These are phyloP conservation scores for Leucocoprinus leucothites DNA, from an alignment of 768 basidiomycete genomes.

Conservation along the genomic window DNA sequence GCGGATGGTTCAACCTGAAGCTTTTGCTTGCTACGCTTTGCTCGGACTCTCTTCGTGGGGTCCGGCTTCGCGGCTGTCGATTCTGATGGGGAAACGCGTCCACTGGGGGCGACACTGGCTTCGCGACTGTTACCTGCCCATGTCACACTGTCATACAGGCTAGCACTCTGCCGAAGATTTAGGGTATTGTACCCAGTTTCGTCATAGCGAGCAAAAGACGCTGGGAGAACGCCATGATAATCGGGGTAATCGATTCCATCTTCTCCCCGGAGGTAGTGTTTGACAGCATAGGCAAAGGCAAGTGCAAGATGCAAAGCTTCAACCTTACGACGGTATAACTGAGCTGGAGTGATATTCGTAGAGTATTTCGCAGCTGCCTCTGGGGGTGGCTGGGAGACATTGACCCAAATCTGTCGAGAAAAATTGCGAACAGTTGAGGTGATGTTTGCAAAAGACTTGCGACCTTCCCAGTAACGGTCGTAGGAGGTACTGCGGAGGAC, in stretches of 20 bases:
- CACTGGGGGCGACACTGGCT: conserved; percentile 23
- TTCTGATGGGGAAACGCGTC: conserved; percentile 36
- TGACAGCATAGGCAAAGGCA: conserved; percentile 70
- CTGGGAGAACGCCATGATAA: conserved; percentile 63
- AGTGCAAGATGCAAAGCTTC: conserved; percentile 66
- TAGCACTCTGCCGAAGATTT: conserved; percentile 21
- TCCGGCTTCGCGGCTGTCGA: conserved; percentile 27
- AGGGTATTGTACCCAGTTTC: conserved; percentile 38
- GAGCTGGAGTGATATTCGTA: conserved; percentile 40
- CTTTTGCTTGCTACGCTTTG: conserved; percentile 67
- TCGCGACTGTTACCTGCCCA: conserved; percentile 25
- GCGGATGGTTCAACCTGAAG: conserved; percentile 24
- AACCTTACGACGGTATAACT: conserved; percentile 65
- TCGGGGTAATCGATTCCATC: conserved; percentile 73
- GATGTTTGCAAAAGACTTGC: conserved; percentile 76
- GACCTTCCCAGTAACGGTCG: conserved; percentile 85
- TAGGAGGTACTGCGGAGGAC: conserved; percentile 63
- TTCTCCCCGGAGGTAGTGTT: conserved; percentile 84
- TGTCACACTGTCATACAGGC: conserved; percentile 45
- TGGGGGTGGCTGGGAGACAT: conserved; percentile 61
- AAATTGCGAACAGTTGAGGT: conserved; percentile 76
- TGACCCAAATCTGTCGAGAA: conserved; percentile 76
- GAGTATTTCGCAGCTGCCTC: conserved; percentile 43
- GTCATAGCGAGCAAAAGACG: conserved; percentile 49
- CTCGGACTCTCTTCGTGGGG: conserved; percentile 66